Base-by-base conservation (phyloP, 2,329 filamentous ascomycete species). In the Akanthomyces lecanii region DNA sequence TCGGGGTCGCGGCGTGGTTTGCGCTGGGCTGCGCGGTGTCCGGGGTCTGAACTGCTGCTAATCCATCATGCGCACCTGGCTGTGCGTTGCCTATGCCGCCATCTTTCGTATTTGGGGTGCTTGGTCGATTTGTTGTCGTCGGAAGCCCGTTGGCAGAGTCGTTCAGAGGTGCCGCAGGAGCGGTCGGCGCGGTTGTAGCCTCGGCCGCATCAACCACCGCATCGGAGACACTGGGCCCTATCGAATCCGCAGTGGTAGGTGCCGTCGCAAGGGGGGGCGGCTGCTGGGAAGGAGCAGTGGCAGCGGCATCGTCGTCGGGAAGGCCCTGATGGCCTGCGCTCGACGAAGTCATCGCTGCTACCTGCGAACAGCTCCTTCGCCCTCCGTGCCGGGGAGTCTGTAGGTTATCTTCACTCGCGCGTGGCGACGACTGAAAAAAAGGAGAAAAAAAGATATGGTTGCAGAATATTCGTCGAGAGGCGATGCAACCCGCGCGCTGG, bases 301-400 rank as follows among this genome's bases (percentile, higher is more conserved):
- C 40, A 57, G 60, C 54, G 48, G 57, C 52, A 7, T 54, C 38
- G 57, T 56, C 59, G 55, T 61, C 64, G 40, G 58, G 54, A 36
- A 64, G 65, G 64, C 64, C 62, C 14, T 50, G 59, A 38, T 58
- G 54, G 45, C 47, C 75, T 75, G 74, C 76, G 73, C 77, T 77
- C 72, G 82, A 83, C 82, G 82, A 85, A 83, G 81, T 84, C 82
- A 85, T 85, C 81, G 82, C 82, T 84, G 75, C 76, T 79, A 74
- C 72, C 71, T 68, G 61, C 66, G 69, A 74, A 81, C 81, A 83
- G 82, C 82, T 84, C 81, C 77, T 84, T 82, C 81, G 81, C 79
- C 82, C 75, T 67, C 67, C 69, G 44, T 59, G 38, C 58, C 69
- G 67, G 64, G 68, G 33, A 48, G 21, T 40, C 58, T 50, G 38